Conservation (phyloP, 768 basidiomycete species). For the Collybia sp. region DNA sequence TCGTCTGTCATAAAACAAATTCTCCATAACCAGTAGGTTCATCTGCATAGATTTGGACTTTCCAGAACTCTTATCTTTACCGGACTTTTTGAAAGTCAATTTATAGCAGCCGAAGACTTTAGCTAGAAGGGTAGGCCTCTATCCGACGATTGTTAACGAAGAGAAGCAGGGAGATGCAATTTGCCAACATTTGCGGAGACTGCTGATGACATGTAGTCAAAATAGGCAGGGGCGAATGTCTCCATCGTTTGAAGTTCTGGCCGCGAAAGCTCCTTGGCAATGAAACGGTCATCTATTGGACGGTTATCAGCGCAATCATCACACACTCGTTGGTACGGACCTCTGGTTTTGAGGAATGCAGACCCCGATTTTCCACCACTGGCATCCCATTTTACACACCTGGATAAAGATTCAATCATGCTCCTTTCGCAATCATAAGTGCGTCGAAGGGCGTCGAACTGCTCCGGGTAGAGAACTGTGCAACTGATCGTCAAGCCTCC, state of each 20-base stretch:
- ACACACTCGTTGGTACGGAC: conserved; percentile 31
- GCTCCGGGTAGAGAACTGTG: conserved; percentile 92
- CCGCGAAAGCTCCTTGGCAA: conserved; percentile 92
- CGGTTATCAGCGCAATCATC: not conserved
- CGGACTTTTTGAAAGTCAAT: conserved; percentile 80
- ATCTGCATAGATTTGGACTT: conserved; percentile 83
- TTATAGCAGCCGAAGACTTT: conserved; percentile 98
- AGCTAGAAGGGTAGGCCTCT: conserved; percentile 93
- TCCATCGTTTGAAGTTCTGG: conserved; percentile 94
- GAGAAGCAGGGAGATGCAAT: conserved; percentile 2
- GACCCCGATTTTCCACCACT: conserved; percentile 96
- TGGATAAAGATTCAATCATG: conserved; percentile 88
- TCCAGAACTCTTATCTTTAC: conserved; percentile 58
- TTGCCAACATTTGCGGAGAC: conserved; percentile 72
- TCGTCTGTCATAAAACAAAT: conserved; percentile 87
- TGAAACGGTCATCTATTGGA: conserved; percentile 88
- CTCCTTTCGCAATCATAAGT: conserved; percentile 93
- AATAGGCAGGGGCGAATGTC: conserved; percentile 95
- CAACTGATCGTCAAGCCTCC: conserved; percentile 89
- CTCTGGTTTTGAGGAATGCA: conserved; percentile 92
- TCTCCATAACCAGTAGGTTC: conserved; percentile 98
- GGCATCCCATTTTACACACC: conserved; percentile 95
- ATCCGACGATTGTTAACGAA: conserved; percentile 8
- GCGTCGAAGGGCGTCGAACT: conserved; percentile 89
- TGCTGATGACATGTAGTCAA: conserved; percentile 97